Conservation (phyloP, 768 basidiomycete species). For the Pholiota microspora region DNA sequence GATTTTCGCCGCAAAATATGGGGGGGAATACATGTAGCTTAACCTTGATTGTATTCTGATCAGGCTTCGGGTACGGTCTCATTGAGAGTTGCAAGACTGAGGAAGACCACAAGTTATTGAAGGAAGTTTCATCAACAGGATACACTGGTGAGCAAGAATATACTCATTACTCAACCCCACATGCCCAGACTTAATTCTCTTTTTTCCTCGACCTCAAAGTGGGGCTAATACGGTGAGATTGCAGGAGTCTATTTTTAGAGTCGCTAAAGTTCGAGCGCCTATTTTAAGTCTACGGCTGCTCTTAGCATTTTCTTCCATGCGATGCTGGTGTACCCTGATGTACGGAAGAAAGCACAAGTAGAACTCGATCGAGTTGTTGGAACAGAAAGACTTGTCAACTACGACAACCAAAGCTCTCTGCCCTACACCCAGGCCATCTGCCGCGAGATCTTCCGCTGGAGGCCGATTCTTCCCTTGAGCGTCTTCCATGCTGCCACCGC, state of each 20-base stretch:
- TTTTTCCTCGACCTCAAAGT: background rate
- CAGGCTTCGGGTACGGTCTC: background rate
- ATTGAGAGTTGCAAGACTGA: background rate
- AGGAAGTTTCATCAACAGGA: background rate
- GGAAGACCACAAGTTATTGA: background rate
- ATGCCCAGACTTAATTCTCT: background rate
- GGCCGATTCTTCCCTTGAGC: too few species aligned
- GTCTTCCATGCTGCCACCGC: too few species aligned
- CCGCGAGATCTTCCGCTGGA: too few species aligned
- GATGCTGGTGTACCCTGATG: slow-evolving; percentile 27
- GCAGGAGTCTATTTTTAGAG: background rate
- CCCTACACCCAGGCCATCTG: too few species aligned
- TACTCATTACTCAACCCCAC: background rate
- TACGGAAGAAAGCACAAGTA: slow-evolving; percentile 30
- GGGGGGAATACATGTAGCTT: too few species aligned
- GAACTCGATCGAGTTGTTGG: slow-evolving; percentile 31
- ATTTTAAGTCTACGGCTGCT: slow-evolving; percentile 2
- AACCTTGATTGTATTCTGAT: too few species aligned
- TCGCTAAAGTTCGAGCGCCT: background rate
- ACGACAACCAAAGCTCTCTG: too few species aligned
- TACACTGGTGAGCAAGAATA: background rate
- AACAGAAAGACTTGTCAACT: slow-evolving; percentile 23
- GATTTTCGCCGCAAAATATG: too few species aligned
- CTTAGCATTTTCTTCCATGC: slow-evolving; percentile 26
- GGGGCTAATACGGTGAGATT: background rate